Evolutionary conservation across 2,329 filamentous ascomycete genomes (phyloP), one percentile per base, ranked within the genome.

Genomic region (Pseudocercospora musae): DNA sequence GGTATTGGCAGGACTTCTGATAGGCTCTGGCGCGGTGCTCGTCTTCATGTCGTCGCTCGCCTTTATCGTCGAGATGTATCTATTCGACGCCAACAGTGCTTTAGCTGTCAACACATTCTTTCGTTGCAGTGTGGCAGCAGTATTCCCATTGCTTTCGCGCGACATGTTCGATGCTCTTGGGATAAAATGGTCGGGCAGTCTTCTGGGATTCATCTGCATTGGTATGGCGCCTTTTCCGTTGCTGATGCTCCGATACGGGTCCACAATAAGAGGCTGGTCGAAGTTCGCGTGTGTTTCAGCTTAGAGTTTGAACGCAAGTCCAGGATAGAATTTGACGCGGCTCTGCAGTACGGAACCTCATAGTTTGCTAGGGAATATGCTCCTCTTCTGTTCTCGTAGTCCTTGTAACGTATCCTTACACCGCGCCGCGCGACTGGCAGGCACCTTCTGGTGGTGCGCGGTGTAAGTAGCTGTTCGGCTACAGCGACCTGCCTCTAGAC

Each of bases 21-120:
- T 85, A 55, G 91, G 90, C 6, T 89, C 91, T 50, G 90, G 90
- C 6, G 86, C 94, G 71, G 87, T 92, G 78, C 88, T 88, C 27
- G 92, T 94, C 72, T 94, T 94, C 81, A 85, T 94, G 37, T 89
- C 90, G 69, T 82, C 88, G n/a, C 50, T 71, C 49, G 67, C 68
- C 23, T 74, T 69, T 58, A 68, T 64, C 18, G 57, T 67, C 42
- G 65, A 67, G 40, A 60, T 57, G 13, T 67, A 64, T 23, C 40
- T 62, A n/a, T 29, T 31, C n/a, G 48, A 59, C 33, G 63, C 65
- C 25, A 64, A 64, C 49, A 62, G 57, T 31, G 65, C 65, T 21
- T 25, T 66, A 1, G 66, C 66, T 15, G 58, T 64, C 11, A 67
- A 64, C 21, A 82, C 80, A 0, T 82, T 84, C 73, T 71, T 78